Evolutionary conservation across 176 grass and related monocot genomes (phyloP).

Genomic region (Poa annua): DNA sequence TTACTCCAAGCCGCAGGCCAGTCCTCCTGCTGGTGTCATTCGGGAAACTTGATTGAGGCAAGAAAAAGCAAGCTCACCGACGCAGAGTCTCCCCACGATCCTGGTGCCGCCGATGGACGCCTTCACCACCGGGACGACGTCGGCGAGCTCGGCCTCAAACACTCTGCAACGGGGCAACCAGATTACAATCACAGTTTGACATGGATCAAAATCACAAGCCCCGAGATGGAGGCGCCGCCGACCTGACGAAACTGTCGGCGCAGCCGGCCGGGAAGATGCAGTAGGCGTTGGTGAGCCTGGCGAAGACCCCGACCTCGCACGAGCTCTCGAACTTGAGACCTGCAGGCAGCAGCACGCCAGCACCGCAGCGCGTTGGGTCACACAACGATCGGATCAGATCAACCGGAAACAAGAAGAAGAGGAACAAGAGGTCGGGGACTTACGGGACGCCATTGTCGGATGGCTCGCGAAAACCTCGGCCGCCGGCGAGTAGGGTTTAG

Average conservation of each 20-base stretch:
- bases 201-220: neutral
- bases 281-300: slow-evolving; percentile 89
- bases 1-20: neutral
- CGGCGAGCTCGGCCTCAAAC: slow-evolving; percentile 71
- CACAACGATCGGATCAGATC: neutral
- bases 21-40: neutral
- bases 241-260: slow-evolving; percentile 74
- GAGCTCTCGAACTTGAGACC: slow-evolving; percentile 78
- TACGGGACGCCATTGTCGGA: slow-evolving; percentile 46
- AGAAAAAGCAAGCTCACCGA: slow-evolving; percentile 44
- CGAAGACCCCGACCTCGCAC: slow-evolving; percentile 89
- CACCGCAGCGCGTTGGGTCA: neutral
- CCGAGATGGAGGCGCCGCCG: neutral
- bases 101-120: slow-evolving; percentile 70
- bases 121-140: slow-evolving; percentile 71
- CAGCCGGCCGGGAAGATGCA: slow-evolving; percentile 69
- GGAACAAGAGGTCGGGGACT: neutral
- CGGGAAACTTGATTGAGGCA: neutral
- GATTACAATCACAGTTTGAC: neutral
- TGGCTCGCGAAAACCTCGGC: neutral
- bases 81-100: slow-evolving; percentile 78
- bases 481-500: slow-evolving; percentile 15
- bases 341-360: neutral
- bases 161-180: slow-evolving; percentile 36
- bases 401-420: neutral